Evolutionary conservation across 495 filamentous ascomycete genomes (phyloP).

Genomic region (Pyronema domesticum): DNA sequence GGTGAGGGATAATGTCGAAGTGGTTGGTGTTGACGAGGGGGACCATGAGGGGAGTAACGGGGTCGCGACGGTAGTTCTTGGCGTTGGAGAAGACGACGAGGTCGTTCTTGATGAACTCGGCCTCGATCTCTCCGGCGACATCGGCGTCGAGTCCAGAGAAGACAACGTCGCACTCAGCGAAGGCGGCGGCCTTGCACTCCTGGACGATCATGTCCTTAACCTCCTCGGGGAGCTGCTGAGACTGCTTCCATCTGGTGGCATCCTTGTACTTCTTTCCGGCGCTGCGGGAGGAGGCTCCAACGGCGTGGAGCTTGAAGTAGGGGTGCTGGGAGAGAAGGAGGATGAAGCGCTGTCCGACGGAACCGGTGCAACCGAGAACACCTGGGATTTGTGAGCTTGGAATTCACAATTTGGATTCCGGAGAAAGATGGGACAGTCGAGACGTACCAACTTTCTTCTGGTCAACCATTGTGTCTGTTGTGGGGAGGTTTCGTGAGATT

Average conservation of each 20-base stretch:
- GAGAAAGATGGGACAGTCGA: neutral
- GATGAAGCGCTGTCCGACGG: constrained; percentile 74
- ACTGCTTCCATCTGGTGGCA: constrained; percentile 73
- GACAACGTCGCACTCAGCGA: constrained; percentile 70
- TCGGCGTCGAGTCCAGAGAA: constrained; percentile 77
- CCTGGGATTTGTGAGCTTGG: constrained; percentile 27
- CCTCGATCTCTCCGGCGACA: constrained; percentile 66
- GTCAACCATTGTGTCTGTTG: neutral
- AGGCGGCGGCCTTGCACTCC: constrained; percentile 55
- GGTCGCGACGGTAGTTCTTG: constrained; percentile 73
- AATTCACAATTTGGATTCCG: neutral
- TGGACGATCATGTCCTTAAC: constrained; percentile 53
- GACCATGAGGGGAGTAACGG: constrained; percentile 67
- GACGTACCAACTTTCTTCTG: constrained; percentile 16
- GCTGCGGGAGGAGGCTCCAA: constrained; percentile 63
- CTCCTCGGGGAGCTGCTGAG: constrained; percentile 46
- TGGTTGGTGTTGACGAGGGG: constrained; percentile 72
- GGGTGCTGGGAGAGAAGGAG: constrained; percentile 65
- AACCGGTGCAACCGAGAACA: constrained; percentile 57
- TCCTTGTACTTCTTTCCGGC: constrained; percentile 70
- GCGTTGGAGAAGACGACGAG: constrained; percentile 75
- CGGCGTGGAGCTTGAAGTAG: constrained; percentile 51
- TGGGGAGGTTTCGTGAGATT: too few relatives aligned
- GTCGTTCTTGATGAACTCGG: constrained; percentile 59
- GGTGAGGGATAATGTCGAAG: constrained; percentile 58